Evolutionary conservation across 768 basidiomycete genomes (phyloP).

Genomic region (Leucosporidium creatinivorum): DNA sequence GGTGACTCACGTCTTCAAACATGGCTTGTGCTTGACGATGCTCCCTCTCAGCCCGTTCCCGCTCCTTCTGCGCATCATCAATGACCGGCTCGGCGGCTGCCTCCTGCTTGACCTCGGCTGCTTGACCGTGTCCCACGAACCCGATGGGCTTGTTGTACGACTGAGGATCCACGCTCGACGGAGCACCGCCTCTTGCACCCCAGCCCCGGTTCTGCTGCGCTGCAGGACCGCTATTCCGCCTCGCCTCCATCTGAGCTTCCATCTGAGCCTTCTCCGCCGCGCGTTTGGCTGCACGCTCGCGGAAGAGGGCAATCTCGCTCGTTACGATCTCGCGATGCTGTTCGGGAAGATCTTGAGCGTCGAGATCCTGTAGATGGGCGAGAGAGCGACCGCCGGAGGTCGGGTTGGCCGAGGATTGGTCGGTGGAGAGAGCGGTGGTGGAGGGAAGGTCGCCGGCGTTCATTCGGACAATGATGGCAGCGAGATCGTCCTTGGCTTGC

Average conservation of each 20-base stretch:
- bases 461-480: conserved; percentile 15
- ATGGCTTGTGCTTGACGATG: conserved; percentile 73
- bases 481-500: conserved; percentile 32
- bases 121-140: conserved; percentile 56
- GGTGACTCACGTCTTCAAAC: conserved; percentile 75
- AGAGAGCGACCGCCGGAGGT: conserved; percentile 44
- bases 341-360: conserved; percentile 94
- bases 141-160: conserved; percentile 70
- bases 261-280: conserved; percentile 68
- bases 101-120: conserved; percentile 35
- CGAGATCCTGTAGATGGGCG: conserved; percentile 91
- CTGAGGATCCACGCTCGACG: conserved; percentile 58
- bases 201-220: conserved; percentile 48
- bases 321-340: conserved; percentile 81
- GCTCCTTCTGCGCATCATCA: conserved; percentile 70
- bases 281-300: conserved; percentile 83
- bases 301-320: conserved; percentile 91
- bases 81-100: background rate
- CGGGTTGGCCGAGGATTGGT: background rate
- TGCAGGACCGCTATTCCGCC: conserved; percentile 64
- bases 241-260: conserved; percentile 48
- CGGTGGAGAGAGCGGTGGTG: background rate
- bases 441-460: conserved; percentile 20
- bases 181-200: conserved; percentile 36
- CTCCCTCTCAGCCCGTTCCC: conserved; percentile 72